Evolutionary conservation across 2,329 filamentous ascomycete genomes (phyloP).

Genomic region (Nothomitra cinnamomea): DNA sequence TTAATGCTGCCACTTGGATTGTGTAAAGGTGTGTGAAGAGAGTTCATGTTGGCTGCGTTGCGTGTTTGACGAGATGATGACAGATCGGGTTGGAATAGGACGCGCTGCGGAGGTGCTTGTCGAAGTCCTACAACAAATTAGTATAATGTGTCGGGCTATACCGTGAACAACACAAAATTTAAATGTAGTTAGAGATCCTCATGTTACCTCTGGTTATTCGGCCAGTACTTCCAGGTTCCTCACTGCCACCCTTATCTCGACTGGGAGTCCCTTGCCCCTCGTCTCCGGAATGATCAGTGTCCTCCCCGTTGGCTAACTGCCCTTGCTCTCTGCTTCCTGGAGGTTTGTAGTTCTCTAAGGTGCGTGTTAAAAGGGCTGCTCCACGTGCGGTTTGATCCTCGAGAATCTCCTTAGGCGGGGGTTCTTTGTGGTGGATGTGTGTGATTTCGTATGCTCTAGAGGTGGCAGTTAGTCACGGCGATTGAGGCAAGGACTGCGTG

Average conservation of each 20-base stretch:
- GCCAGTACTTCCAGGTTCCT: conserved; percentile 26
- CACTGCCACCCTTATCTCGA: conserved; percentile 30
- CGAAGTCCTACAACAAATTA: conserved; percentile 37
- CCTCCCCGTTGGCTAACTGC: conserved; percentile 35
- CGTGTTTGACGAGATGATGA: conserved; percentile 46
- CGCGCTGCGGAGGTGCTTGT: conserved; percentile 69
- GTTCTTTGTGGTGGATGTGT: conserved; percentile 59
- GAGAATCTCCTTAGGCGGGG: conserved; percentile 73
- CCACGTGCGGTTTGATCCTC: conserved; percentile 69
- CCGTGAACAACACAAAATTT: conserved; percentile 11
- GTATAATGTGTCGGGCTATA: neutral
- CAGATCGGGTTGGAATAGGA: conserved; percentile 72
- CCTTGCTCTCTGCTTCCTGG: conserved; percentile 31
- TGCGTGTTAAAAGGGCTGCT: conserved; percentile 60
- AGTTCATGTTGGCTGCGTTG: conserved; percentile 25
- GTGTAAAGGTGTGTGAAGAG: conserved; percentile 16
- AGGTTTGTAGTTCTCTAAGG: conserved; percentile 53
- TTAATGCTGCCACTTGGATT: conserved; percentile 23
- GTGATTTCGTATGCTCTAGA: conserved; percentile 62
- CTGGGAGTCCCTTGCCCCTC: conserved; percentile 32
- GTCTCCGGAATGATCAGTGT: conserved; percentile 19
- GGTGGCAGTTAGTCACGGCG: neutral
- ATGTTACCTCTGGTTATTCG: conserved; percentile 21
- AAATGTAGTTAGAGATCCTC: conserved; percentile 6
- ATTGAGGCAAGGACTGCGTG: neutral